phyloP scores from a whole-genome alignment of 2,329 filamentous ascomycete genomes.

The Teratosphaeria epicoccoides region DNA sequence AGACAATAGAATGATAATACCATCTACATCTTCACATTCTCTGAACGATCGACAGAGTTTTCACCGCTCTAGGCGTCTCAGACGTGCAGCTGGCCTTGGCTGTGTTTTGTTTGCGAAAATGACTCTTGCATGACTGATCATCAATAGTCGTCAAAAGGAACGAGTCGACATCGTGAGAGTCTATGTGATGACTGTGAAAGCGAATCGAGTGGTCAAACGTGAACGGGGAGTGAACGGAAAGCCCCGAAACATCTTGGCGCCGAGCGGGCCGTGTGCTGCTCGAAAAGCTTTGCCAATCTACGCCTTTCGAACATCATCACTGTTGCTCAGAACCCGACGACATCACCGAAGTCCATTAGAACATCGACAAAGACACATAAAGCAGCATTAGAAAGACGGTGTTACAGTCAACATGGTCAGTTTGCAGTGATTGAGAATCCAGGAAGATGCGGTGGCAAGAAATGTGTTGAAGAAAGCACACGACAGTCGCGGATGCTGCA shows the following conservation, averaged over 20 bases:
- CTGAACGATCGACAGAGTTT: neutral
- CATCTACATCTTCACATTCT: neutral
- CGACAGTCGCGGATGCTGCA: conserved; percentile 9
- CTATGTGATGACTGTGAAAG: no score
- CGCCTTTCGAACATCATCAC: conserved; percentile 3
- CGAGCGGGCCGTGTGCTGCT: no score
- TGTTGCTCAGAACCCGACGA: conserved; percentile 4
- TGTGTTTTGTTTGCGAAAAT: no score
- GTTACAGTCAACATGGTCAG: conserved; percentile 24
- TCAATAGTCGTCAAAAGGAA: no score
- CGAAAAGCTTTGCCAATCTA: conserved; percentile 1
- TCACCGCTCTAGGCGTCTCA: no score
- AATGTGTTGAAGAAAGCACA: conserved; percentile 12
- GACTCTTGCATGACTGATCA: no score
- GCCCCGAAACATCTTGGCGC: no score
- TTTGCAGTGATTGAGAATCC: conserved; percentile 5
- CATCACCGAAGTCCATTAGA: conserved; percentile 7
- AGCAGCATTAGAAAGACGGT: conserved; percentile 1
- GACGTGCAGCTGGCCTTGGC: no score
- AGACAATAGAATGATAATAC: neutral
- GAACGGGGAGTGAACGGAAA: no score
- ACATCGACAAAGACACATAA: neutral
- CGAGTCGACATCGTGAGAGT: no score
- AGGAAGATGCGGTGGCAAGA: conserved; percentile 7
- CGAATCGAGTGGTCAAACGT: no score